Evolutionary conservation across 805 yeast species (phyloP), one percentile per base, ranked within the genome.

Genomic region (Clavispora asparagi): DNA sequence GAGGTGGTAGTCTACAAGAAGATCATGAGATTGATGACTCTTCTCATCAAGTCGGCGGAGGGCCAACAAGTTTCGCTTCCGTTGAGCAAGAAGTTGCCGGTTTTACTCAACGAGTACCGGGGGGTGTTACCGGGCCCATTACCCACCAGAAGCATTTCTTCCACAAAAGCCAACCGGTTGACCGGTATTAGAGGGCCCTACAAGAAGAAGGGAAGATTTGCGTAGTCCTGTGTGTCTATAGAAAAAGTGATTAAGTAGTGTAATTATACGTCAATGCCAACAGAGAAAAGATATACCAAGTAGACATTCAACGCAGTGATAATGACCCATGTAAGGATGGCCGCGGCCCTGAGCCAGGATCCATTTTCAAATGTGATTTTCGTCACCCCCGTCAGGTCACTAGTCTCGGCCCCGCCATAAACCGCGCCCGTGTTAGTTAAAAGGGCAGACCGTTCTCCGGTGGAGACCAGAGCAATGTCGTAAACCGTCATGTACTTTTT

Each of bases 121-220:
- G 97, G 97, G 40, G 76, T 85, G 1, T 73, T 91, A 58, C 97
- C 97, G 1, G 85, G 87, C 1, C 61, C 73, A 3, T 54, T 73
- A 36, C 50, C 67, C 29, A 45, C 57, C 12, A 57, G 60, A 41
- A 48, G 49, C 2, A 58, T 41, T 16, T 26, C 48, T 4, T 28
- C 50, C 6, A 36, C 30, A 2, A 60, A 59, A 40, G 50, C 63
- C 12, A 47, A 63, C 32, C 63, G 74, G 47, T 60, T 70, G 48
- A 68, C 73, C 14, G 68, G 66, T 40, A 64, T 70, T 23, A 63
- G 71, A 45, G 71, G 72, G 7, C 65, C 72, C 7, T 64, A 65
- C 52, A 67, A 68, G 55, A 70, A 68, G 57, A 66, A 60, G 50
- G 57, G 60, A 42, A 43, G 62, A 42, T 47, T 52, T 41, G 33